phyloP scores from a whole-genome alignment of 495 filamentous ascomycete species.

The Sphaerosporella brunnea region DNA sequence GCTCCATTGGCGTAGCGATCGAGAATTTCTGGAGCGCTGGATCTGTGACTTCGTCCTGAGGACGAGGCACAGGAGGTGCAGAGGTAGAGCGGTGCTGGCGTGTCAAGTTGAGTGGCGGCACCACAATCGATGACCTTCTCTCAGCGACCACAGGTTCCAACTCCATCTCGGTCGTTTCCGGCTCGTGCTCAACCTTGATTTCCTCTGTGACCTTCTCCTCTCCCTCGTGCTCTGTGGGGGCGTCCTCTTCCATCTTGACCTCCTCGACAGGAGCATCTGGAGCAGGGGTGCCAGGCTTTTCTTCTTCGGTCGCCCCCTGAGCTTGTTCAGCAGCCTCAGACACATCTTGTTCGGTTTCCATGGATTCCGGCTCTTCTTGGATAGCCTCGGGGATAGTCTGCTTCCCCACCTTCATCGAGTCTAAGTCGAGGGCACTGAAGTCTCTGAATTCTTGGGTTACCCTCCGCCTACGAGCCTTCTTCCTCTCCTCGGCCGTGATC shows the following conservation, averaged over 20 bases:
- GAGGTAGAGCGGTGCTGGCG: conserved; percentile 21
- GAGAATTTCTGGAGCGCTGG: conserved; percentile 8
- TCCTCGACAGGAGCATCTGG: background rate
- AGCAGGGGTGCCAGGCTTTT: background rate
- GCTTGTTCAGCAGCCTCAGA: conserved; percentile 5
- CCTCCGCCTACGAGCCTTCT: conserved; percentile 19
- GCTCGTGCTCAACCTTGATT: conserved; percentile 17
- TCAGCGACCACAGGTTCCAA: conserved; percentile 22
- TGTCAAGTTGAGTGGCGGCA: conserved; percentile 15
- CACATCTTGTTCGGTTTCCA: background rate
- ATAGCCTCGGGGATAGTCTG: background rate
- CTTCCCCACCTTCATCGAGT: conserved; percentile 3
- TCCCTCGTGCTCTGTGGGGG: too few relatives aligned
- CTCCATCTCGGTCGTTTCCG: conserved; percentile 2
- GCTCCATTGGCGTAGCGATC: conserved; percentile 2
- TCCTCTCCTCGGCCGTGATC: conserved; percentile 15
- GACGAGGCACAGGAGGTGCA: conserved; percentile 15
- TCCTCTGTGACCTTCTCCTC: conserved; percentile 17
- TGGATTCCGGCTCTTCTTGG: background rate
- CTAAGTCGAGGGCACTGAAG: conserved; percentile 24
- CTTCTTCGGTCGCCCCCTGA: background rate
- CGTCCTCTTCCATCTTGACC: conserved; percentile 12
- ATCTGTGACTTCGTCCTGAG: conserved; percentile 1
- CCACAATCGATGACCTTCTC: conserved; percentile 14
- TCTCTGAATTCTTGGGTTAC: conserved; percentile 24